Percentiles rank a stretch among this genome's conserved stretches.
phyloP scores from a whole-genome alignment of 768 basidiomycete species.

The Lepiota venenata region DNA sequence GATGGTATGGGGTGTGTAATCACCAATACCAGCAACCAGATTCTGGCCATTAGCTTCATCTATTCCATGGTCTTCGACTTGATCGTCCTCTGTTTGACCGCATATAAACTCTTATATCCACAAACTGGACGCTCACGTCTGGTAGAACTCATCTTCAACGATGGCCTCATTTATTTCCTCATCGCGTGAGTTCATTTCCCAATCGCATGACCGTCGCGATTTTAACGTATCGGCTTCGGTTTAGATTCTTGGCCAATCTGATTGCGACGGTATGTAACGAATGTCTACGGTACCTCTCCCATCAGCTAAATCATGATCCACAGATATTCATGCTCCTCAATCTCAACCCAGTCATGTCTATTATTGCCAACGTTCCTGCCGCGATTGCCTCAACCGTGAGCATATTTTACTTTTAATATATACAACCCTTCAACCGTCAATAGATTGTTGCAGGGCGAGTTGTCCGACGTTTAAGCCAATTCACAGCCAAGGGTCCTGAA shows the following conservation, averaged over 20 bases:
- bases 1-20: slow-evolving; percentile 51
- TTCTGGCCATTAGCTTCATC: slow-evolving; percentile 66
- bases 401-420: neutral
- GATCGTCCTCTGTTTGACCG: slow-evolving; percentile 55
- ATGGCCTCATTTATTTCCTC: slow-evolving; percentile 69
- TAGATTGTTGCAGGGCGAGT: slow-evolving; percentile 61
- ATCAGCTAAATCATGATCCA: slow-evolving; percentile 1
- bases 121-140: slow-evolving; percentile 48
- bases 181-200: slow-evolving; percentile 50
- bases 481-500: slow-evolving; percentile 44
- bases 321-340: slow-evolving; percentile 63
- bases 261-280: slow-evolving; percentile 54
- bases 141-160: slow-evolving; percentile 63
- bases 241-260: slow-evolving; percentile 65
- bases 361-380: slow-evolving; percentile 72
- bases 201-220: neutral
- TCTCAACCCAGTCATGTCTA: slow-evolving; percentile 69
- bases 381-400: slow-evolving; percentile 64
- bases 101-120: slow-evolving; percentile 53
- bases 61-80: slow-evolving; percentile 76
- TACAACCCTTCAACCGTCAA: neutral
- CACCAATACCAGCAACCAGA: slow-evolving; percentile 50
- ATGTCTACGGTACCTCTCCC: neutral
- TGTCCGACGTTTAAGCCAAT: slow-evolving; percentile 65
- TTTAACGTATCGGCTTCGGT: neutral